These are phyloP conservation scores for Polytrichum formosum DNA, from an alignment of 225 moss, liverwort and hornwort genomes.

Conservation along the genomic window DNA sequence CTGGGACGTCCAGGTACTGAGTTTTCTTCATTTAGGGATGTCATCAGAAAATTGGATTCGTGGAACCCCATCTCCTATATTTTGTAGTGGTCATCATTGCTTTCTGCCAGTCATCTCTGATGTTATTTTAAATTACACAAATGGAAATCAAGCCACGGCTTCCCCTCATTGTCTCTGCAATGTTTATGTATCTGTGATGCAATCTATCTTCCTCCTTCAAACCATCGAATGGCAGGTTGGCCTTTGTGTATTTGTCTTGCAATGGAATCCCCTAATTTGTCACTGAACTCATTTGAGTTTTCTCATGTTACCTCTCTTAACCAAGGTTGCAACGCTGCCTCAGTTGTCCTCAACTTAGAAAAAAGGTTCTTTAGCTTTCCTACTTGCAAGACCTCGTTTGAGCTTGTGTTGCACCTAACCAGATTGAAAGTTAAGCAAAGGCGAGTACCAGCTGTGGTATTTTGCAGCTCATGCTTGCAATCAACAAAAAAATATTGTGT, in stretches of 20 bases:
- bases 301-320: conserved; percentile 6
- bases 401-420: conserved; percentile 13
- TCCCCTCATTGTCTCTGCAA: neutral
- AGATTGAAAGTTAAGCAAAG: conserved; percentile 20
- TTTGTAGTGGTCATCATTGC: neutral
- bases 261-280: conserved; percentile 21
- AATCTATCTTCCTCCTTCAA: conserved; percentile 14
- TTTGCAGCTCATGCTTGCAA: conserved; percentile 18
- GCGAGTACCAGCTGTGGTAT: neutral
- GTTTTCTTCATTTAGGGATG: no score
- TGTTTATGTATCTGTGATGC: conserved; percentile 5
- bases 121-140: conserved; percentile 16
- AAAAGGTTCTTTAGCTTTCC: conserved; percentile 6
- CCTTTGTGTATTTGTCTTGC: conserved; percentile 12
- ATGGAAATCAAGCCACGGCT: conserved; percentile 18
- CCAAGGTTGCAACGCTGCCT: conserved; percentile 20
- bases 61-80: neutral
- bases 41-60: no score
- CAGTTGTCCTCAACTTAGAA: conserved; percentile 1
- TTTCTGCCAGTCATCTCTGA: neutral
- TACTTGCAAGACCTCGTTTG: neutral
- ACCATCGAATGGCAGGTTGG: conserved; percentile 10
- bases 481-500: conserved; percentile 15
- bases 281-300: neutral
- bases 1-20: no score